Evolutionary conservation across 2,329 filamentous ascomycete species (phyloP).

Genomic region (Cercospora nicotianae): DNA sequence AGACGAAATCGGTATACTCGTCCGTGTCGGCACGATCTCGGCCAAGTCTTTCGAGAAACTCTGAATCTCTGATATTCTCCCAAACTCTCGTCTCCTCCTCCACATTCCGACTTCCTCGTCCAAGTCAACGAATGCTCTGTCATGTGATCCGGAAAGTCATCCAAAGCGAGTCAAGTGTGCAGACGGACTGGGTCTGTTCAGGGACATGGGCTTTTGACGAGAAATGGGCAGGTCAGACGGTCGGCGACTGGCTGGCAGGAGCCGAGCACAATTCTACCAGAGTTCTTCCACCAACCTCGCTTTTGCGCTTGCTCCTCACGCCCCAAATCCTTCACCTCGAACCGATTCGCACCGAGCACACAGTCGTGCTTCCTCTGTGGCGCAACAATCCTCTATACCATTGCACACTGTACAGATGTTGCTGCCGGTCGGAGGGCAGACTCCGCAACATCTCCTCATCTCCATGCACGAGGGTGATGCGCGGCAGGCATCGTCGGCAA

Average conservation of each 20-base stretch:
- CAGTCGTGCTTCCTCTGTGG: not conserved
- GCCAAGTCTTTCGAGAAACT: not conserved
- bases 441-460: constrained; percentile 9
- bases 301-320: not conserved
- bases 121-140: not conserved
- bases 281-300: constrained; percentile 9
- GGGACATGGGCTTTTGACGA: not conserved
- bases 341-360: not conserved
- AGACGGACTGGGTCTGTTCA: not conserved
- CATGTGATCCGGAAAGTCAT: not conserved
- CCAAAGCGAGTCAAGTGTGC: constrained; percentile 3
- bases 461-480: constrained; percentile 5
- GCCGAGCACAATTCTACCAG: constrained; percentile 1
- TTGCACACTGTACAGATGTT: not conserved
- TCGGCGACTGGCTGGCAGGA: not conserved
- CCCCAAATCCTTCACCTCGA: not conserved
- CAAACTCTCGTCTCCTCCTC: not conserved
- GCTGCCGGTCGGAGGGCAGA: not conserved
- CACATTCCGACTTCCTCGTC: constrained; percentile 5
- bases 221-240: not conserved
- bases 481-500: constrained; percentile 11
- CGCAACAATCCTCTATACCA: not conserved
- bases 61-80: not conserved
- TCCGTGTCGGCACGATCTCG: not conserved
- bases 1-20: not conserved